phyloP scores from a whole-genome alignment of 2,329 filamentous ascomycete genomes.

The Nothomitra cinnamomea region DNA sequence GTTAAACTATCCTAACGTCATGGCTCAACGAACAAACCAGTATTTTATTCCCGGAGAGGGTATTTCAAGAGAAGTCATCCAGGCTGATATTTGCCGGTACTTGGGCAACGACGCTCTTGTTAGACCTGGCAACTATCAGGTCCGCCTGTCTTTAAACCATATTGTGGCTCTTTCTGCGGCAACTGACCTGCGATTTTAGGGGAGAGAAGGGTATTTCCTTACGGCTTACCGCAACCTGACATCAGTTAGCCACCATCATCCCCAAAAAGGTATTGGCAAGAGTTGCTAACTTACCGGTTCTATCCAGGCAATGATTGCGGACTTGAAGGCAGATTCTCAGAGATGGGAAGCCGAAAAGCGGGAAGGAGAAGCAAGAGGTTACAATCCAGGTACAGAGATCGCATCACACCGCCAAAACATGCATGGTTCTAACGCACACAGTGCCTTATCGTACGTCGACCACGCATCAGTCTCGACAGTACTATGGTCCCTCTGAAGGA shows the following conservation, averaged over 20 bases:
- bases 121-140: conserved; percentile 57
- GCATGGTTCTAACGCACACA: conserved; percentile 21
- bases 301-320: conserved; percentile 35
- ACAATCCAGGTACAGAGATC: conserved; percentile 19
- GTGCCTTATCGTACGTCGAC: conserved; percentile 19
- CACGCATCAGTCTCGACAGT: conserved; percentile 20
- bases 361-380: conserved; percentile 13
- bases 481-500: conserved; percentile 18
- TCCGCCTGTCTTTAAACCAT: conserved; percentile 25
- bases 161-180: conserved; percentile 7
- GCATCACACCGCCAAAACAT: conserved; percentile 17
- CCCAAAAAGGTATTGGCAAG: conserved; percentile 4
- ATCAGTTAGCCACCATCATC: conserved; percentile 38
- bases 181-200: conserved; percentile 23
- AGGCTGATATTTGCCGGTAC: conserved; percentile 70
- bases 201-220: conserved; percentile 57
- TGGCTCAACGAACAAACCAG: conserved; percentile 34
- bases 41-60: conserved; percentile 68
- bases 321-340: conserved; percentile 34
- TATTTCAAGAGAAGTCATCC: conserved; percentile 71
- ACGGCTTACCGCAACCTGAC: conserved; percentile 66
- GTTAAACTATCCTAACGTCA: neutral
- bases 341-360: conserved; percentile 26
- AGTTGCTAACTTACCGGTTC: conserved; percentile 12
- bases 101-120: conserved; percentile 69